These are phyloP conservation scores for Barnettozyma californica DNA, from an alignment of 805 yeast genomes.

Conservation along the genomic window DNA sequence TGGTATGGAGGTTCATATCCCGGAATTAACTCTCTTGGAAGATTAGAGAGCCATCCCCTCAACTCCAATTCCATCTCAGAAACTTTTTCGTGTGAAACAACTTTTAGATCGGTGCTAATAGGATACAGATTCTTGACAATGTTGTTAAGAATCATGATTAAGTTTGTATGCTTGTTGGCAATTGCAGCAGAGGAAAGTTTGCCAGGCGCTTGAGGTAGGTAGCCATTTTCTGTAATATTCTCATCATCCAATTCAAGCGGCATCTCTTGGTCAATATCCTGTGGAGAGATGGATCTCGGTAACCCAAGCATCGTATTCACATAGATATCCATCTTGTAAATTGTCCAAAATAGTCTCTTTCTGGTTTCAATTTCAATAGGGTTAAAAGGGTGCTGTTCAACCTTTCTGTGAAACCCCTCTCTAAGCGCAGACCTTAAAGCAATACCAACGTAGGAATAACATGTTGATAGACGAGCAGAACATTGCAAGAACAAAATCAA, in stretches of 20 bases:
- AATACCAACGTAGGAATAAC: slow-evolving; percentile 85
- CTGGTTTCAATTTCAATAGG: slow-evolving; percentile 80
- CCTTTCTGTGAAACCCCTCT: slow-evolving; percentile 76
- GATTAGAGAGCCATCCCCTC: slow-evolving; percentile 61
- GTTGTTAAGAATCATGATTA: slow-evolving; percentile 63
- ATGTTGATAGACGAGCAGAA: slow-evolving; percentile 79
- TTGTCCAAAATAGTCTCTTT: slow-evolving; percentile 83
- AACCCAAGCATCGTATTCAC: slow-evolving; percentile 83
- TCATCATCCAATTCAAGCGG: slow-evolving; percentile 87
- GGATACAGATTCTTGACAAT: slow-evolving; percentile 70
- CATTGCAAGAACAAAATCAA: slow-evolving; percentile 81
- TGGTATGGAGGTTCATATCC: slow-evolving; percentile 58
- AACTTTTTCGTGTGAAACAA: slow-evolving; percentile 35
- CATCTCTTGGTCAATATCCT: slow-evolving; percentile 81
- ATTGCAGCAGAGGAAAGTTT: slow-evolving; percentile 67
- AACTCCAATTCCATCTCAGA: slow-evolving; percentile 63
- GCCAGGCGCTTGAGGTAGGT: slow-evolving; percentile 42
- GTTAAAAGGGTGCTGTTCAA: slow-evolving; percentile 46
- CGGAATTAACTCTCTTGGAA: slow-evolving; percentile 70
- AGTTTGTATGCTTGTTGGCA: slow-evolving; percentile 79
- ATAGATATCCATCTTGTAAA: slow-evolving; percentile 86
- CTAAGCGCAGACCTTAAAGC: slow-evolving; percentile 78
- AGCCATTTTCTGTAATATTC: slow-evolving; percentile 65
- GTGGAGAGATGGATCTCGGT: slow-evolving; percentile 70
- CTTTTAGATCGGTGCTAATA: slow-evolving; percentile 35